Evolutionary conservation across 2,329 filamentous ascomycete genomes (phyloP), one percentile per base, ranked within the genome.

Genomic region (Fusarium goolgardi): DNA sequence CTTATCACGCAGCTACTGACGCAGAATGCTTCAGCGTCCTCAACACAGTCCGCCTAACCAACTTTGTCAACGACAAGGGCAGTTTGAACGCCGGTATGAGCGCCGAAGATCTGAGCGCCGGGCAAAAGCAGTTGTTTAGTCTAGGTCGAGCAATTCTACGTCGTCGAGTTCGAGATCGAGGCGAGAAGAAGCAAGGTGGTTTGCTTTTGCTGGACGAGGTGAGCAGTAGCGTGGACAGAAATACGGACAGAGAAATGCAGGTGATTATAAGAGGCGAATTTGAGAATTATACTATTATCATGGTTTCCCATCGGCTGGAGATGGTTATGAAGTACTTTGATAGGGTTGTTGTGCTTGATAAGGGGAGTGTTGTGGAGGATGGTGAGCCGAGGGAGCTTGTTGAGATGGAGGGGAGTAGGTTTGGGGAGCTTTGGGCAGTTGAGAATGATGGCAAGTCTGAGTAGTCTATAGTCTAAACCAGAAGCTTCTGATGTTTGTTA

Each of bases 41-140:
- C 5, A 72, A 77, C n/a, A 55, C 69, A 20, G 77, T 83, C 3
- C 72, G 73, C 0, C 72, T 83, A 1, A 76, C 75, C 31, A 40
- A 51, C 0, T 75, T 80, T 13, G 70, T 81, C 1, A 46, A 71
- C 1, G 72, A 76, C 6, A 70, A 74, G 5, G 80, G 80, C 5
- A 80, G 80, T 1, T 63, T 82, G 3, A 25, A 71, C 4, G 72
- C 73, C 0, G 67, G 59, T 3, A 81, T 90, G 65, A 79, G 80
- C n/a, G 77, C 81, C 3, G 80, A 84, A 9, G 78, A 81, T 51
- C 78, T 89, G 8, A 85, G 82, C 7, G 82, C 85, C 34, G 89
- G 89, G 0, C 88, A 91, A 74, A 83, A 83, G 44, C 89, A 91
- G 70, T 80, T 91, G 0, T 89, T 91, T 68, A 88, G 84, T 65